Percentiles rank a stretch among this genome's conserved stretches.
phyloP scores from a whole-genome alignment of 169 alveolate species.

The Amoebophrya sp. region DNA sequence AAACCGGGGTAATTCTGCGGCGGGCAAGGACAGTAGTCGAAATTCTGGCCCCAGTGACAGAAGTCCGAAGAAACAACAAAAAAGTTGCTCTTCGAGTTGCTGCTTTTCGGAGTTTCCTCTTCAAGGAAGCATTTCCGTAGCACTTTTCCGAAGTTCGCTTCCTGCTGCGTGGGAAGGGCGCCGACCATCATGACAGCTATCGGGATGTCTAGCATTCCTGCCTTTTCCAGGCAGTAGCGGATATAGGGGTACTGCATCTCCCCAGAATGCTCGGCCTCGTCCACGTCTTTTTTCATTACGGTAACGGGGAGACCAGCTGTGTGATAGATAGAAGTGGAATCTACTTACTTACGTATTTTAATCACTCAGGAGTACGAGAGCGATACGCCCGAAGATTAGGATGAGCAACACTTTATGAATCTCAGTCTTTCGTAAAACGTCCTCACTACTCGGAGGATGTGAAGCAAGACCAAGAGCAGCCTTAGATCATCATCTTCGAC shows the following conservation, averaged over 20 bases:
- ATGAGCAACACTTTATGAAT: too few species aligned
- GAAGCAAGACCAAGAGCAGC: too few species aligned
- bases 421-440: too few species aligned
- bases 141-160: neutral
- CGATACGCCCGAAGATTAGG: too few species aligned
- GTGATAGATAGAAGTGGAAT: too few species aligned
- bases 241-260: conserved; percentile 13
- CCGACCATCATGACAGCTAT: neutral
- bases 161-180: neutral
- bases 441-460: too few species aligned
- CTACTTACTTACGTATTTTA: too few species aligned
- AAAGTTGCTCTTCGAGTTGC: too few species aligned
- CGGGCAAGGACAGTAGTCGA: neutral
- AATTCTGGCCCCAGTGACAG: neutral
- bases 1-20: neutral
- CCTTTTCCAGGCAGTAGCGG: neutral
- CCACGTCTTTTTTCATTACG: neutral
- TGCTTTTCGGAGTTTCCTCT: too few species aligned
- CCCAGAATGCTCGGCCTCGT: neutral
- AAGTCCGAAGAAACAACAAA: neutral
- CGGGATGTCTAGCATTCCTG: neutral
- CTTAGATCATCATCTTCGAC: too few species aligned
- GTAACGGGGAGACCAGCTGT: neutral
- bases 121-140: too few species aligned
- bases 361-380: too few species aligned